Evolutionary conservation across 2,329 filamentous ascomycete genomes (phyloP).

Genomic region (Amesomyces nigricolor): DNA sequence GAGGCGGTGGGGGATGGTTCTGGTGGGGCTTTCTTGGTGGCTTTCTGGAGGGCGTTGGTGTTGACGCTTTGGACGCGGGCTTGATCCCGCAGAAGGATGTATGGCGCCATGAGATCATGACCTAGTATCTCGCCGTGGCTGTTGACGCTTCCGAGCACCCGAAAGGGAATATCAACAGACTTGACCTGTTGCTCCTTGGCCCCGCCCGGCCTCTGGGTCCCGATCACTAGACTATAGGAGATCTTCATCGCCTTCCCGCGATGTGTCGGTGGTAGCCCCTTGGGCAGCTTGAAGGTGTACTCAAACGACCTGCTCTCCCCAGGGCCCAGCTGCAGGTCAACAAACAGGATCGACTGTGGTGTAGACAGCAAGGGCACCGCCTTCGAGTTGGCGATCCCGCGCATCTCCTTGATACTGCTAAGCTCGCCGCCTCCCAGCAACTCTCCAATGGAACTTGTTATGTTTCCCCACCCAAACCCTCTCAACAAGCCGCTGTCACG

Average conservation of each 20-base stretch:
- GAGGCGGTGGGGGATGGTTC: slow-evolving; percentile 27
- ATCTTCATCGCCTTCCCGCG: slow-evolving; percentile 93
- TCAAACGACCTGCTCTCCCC: slow-evolving; percentile 85
- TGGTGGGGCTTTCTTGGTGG: slow-evolving; percentile 27
- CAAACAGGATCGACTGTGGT: slow-evolving; percentile 91
- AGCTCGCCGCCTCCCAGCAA: slow-evolving; percentile 80
- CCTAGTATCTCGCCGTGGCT: slow-evolving; percentile 80
- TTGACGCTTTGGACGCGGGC: slow-evolving; percentile 58
- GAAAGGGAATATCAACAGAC: slow-evolving; percentile 88
- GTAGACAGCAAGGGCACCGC: slow-evolving; percentile 89
- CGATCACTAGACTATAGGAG: slow-evolving; percentile 82
- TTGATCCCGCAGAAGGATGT: slow-evolving; percentile 80
- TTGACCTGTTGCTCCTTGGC: slow-evolving; percentile 75
- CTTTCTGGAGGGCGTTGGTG: slow-evolving; percentile 26
- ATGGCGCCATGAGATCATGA: slow-evolving; percentile 91
- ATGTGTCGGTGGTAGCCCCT: slow-evolving; percentile 84
- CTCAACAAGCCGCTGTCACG: slow-evolving; percentile 74
- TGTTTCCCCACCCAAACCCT: slow-evolving; percentile 78
- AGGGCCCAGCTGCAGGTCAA: slow-evolving; percentile 79
- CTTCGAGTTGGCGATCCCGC: slow-evolving; percentile 76
- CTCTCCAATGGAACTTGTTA: slow-evolving; percentile 83
- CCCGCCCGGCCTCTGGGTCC: slow-evolving; percentile 79
- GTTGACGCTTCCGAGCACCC: slow-evolving; percentile 89
- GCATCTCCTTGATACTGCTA: slow-evolving; percentile 94
- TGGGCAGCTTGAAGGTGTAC: slow-evolving; percentile 80